Base-by-base conservation (phyloP, 2,329 filamentous ascomycete genomes). In the Nannizziopsis arthrosporioides region DNA sequence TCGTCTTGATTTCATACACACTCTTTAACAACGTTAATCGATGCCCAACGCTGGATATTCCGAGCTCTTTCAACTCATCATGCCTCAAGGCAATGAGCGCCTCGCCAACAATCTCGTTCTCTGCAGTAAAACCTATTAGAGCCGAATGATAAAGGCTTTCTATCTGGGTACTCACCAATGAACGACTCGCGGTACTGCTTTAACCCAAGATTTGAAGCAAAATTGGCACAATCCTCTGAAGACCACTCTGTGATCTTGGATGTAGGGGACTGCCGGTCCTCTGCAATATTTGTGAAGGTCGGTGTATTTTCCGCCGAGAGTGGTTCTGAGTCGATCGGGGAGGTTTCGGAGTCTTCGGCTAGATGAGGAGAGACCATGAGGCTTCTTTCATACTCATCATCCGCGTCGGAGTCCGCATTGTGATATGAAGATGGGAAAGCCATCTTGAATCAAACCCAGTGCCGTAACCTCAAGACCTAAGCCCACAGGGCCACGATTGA, bases 1-100 rank as follows among this genome's bases (percentile, higher is more conserved):
- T 87, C 64, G 90, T 83, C 71, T 98, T 98, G 61, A 92, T 82
- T 61, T 96, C 89, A 69, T 95, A 96, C 47, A 96, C 88, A 59
- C 82, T 89, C 70, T 95, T 96, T 50, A 98, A 75, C 50, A 98
- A 93, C 17, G 88, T 94, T 59, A 98, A 74, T 51, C 92, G 82
- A 69, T 98, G 92, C 36, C 92, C 92, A 42, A 95, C 87, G 68
- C 90, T 96, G 54, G 75, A 73, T 55, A 98, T 85, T 42, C 89
- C 89, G 81, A 96, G 90, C 62, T 93, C 87, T 68, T 93, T 94
- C 58, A 98, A 73, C 63, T 96, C 90, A 49, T 94, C 85, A 63
- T 96, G 92, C 54, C 85, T 83, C 54, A 98, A 71, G 36, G 86
- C 86, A 49, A 94, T 80, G 53, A 98, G 73, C 45, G 86, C 90